phyloP scores from a whole-genome alignment of 305 asterid genomes.

The Fraxinus ornus region DNA sequence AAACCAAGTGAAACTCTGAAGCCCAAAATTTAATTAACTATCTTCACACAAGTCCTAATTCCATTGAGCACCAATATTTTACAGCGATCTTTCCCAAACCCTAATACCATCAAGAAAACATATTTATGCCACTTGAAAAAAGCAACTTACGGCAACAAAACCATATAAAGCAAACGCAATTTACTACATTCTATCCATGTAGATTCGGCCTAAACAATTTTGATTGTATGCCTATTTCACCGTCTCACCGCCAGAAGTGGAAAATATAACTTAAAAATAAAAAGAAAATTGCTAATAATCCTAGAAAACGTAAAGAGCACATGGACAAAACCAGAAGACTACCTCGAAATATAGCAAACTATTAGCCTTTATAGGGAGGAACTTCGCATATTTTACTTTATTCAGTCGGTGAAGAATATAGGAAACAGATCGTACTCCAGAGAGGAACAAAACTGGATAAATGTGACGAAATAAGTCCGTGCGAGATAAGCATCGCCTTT shows the following conservation, averaged over 20 bases:
- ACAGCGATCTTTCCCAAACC: not conserved
- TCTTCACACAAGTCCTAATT: not conserved
- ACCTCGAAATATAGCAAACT: conserved; percentile 17
- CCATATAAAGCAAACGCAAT: conserved; percentile 13
- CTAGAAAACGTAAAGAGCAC: not conserved
- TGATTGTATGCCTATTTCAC: not conserved
- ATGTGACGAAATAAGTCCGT: not conserved
- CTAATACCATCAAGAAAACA: not conserved
- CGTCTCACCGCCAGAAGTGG: not conserved
- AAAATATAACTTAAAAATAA: not conserved
- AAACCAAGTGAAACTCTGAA: conserved; percentile 8
- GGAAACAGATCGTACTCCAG: not conserved
- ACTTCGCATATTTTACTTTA: not conserved
- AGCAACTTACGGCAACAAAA: not conserved
- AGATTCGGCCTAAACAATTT: not conserved
- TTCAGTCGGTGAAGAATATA: not conserved
- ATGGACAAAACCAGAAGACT: not conserved
- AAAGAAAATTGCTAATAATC: not conserved
- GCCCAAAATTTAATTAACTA: not conserved
- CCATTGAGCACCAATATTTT: not conserved
- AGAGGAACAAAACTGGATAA: not conserved
- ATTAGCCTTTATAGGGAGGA: not conserved
- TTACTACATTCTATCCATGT: not conserved
- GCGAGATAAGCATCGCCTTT: not conserved
- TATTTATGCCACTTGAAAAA: not conserved